phyloP scores from a whole-genome alignment of 352 stramenopile species.

The Phytopythium kandeliae region DNA sequence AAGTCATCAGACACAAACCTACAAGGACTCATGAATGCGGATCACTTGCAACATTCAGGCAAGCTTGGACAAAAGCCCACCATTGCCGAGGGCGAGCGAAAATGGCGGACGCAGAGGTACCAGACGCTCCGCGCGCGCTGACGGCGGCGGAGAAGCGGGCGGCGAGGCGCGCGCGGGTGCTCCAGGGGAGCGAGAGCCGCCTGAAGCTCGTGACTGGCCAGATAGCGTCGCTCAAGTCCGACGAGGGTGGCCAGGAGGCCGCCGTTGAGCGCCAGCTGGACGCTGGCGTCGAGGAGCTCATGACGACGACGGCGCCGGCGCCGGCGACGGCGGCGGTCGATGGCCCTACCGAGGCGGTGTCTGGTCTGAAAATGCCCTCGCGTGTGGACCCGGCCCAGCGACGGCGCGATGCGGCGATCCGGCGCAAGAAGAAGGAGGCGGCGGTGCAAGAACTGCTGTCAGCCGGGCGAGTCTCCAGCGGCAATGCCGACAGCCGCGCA shows the following conservation, averaged over 20 bases:
- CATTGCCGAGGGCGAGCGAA: no score
- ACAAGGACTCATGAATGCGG: not conserved
- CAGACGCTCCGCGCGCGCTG: not conserved
- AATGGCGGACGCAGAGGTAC: not conserved
- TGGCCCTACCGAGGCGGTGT: not conserved
- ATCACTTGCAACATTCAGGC: no score
- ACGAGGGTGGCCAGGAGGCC: slow-evolving; percentile 10
- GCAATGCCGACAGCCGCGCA: slow-evolving; percentile 1
- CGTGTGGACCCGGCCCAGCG: slow-evolving; percentile 63
- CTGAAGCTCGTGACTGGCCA: slow-evolving; percentile 66
- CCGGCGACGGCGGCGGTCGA: slow-evolving; percentile 1
- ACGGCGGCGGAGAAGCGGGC: slow-evolving; percentile 61
- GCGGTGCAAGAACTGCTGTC: slow-evolving; percentile 48
- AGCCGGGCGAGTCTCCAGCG: slow-evolving; percentile 1
- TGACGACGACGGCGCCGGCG: slow-evolving; percentile 11
- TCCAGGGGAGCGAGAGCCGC: slow-evolving; percentile 53
- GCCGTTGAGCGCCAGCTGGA: slow-evolving; percentile 37
- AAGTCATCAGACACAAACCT: not conserved
- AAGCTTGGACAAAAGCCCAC: no score
- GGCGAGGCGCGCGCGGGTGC: slow-evolving; percentile 49
- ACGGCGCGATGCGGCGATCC: slow-evolving; percentile 53
- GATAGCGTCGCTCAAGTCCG: slow-evolving; percentile 46
- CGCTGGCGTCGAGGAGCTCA: slow-evolving; percentile 37
- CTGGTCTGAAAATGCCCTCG: slow-evolving; percentile 29
- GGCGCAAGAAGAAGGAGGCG: slow-evolving; percentile 54